Evolutionary conservation across 495 filamentous ascomycete species (phyloP), one percentile per base, ranked within the genome.

Genomic region (Apodospora peruviana): DNA sequence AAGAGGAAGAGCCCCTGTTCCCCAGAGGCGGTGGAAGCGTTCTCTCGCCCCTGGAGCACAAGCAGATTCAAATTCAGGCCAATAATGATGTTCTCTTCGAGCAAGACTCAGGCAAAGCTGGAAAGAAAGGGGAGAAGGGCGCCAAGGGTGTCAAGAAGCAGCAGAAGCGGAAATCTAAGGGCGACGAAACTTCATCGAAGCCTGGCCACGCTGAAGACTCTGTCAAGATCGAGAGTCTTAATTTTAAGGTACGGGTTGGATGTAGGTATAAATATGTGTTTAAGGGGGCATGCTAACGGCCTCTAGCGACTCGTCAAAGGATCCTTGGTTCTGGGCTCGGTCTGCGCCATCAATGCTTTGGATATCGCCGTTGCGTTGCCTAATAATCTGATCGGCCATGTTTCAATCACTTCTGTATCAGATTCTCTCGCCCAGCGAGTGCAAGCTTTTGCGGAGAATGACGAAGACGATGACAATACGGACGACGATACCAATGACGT

Each of bases 21-120:
- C 93, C 94, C 61, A 81, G 93, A 73, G 93, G 93, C 45, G 94
- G 93, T 47, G 93, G 78, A 12, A 93, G 88, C 62, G 76, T 94
- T 39, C 71, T 98, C 66, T 95, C 93, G 7, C 90, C 93, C 20
- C 75, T 98, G 43, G 93, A 98, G 64, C 83, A 93, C 56, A 96
- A 95, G 71, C 88, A 97, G 67, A 96, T 98, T 56, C 86, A 93
- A 58, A 87, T 93, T 51, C 85, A 97, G 67, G 93, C 93, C 23
- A 90, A 82, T 54, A 81, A 84, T 59, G 93, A 98, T 76, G 91
- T 91, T 20, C 74, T 97, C 8, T 96, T 96, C 60, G 93, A 97
- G 70, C 82, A 94, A 56, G 78, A 82, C 48, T 78, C 79, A 12
- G 69, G 73, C 20, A 58, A 60, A 47, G 51, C 55, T 5, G 56